Percentiles rank a stretch among this genome's conserved stretches.
Evolutionary conservation across 306 rosid genomes (phyloP).

Genomic region (Glycyrrhiza uralensis): DNA sequence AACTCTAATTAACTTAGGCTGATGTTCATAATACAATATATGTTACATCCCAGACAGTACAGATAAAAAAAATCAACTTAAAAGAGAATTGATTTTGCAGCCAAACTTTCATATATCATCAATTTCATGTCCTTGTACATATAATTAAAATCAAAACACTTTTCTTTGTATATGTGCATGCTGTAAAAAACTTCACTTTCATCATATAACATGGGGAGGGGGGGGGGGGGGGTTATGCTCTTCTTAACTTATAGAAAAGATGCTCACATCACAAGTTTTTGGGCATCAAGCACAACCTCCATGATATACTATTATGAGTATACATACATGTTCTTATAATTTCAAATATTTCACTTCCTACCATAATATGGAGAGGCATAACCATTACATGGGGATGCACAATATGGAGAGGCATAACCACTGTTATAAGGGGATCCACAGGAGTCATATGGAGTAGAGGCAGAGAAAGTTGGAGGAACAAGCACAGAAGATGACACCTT

Average conservation of each 20-base stretch:
- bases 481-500: slow-evolving; percentile 91
- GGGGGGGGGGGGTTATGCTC: background rate
- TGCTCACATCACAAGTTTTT: background rate
- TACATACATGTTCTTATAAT: too few relatives aligned
- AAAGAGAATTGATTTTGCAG: background rate
- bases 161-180: background rate
- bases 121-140: slow-evolving; percentile 4
- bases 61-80: background rate
- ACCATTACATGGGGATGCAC: slow-evolving; percentile 32
- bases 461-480: slow-evolving; percentile 77
- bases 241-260: background rate
- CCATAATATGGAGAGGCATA: slow-evolving; percentile 35
- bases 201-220: slow-evolving; percentile 22
- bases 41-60: slow-evolving; percentile 6
- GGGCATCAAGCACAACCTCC: background rate
- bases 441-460: slow-evolving; percentile 14
- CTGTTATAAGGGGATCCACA: slow-evolving; percentile 38
- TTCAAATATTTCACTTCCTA: slow-evolving; percentile 14
- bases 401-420: slow-evolving; percentile 41
- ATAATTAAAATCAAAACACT: background rate
- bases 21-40: background rate
- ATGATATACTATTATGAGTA: background rate
- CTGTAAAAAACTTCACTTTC: background rate
- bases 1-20: background rate
- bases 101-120: slow-evolving; percentile 2